Conservation (phyloP, 371 early-diverging fungal genomes). For the Mortierella sp. region DNA sequence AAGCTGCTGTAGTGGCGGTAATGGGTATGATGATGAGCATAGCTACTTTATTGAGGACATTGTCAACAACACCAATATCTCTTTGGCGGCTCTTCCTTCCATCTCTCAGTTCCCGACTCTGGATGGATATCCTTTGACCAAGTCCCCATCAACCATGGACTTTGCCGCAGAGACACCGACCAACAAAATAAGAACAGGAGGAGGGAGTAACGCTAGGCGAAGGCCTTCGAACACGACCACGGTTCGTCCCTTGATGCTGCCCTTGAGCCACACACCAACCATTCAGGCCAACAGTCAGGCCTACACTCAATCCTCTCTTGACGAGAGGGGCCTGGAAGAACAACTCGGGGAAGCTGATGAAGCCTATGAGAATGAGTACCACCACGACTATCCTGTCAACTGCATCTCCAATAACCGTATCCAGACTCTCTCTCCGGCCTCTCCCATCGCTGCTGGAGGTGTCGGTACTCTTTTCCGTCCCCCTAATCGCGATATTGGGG, state of each 20-base stretch:
- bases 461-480: slow-evolving; percentile 19
- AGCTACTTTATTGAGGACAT: slow-evolving; percentile 13
- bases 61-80: slow-evolving; percentile 11
- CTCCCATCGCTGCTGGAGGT: background rate
- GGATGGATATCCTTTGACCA: slow-evolving; percentile 37
- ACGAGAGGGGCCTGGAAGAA: background rate
- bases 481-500: slow-evolving; percentile 30
- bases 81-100: background rate
- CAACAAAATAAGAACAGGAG: background rate
- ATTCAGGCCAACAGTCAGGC: slow-evolving; percentile 29
- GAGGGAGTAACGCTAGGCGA: background rate
- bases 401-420: slow-evolving; percentile 11
- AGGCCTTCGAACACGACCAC: background rate
- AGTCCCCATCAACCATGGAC: slow-evolving; percentile 24
- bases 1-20: background rate
- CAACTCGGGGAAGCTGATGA: slow-evolving; percentile 7
- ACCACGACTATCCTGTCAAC: slow-evolving; percentile 7
- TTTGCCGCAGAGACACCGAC: background rate
- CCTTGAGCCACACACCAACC: slow-evolving; percentile 39
- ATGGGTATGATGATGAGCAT: background rate
- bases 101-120: slow-evolving; percentile 30
- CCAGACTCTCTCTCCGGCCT: background rate
- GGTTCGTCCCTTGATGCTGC: slow-evolving; percentile 19
- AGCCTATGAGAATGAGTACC: slow-evolving; percentile 14
- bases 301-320: slow-evolving; percentile 12